These are phyloP conservation scores for Botrytis aclada DNA, from an alignment of 2,329 filamentous ascomycete species.

Conservation along the genomic window DNA sequence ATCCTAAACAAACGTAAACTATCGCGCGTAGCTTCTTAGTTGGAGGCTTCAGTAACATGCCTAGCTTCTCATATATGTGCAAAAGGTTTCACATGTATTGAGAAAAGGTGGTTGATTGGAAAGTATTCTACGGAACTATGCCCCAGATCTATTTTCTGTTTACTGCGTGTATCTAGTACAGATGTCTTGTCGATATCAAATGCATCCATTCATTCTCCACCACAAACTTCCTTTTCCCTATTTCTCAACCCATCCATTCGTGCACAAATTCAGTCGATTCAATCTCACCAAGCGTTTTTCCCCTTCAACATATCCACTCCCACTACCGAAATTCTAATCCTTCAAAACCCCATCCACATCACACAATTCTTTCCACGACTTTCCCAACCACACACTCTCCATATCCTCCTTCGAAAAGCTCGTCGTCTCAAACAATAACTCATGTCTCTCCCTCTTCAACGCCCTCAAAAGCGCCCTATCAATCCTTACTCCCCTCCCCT, in stretches of 20 bases:
- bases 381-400: background rate
- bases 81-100: background rate
- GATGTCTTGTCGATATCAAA: background rate
- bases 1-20: background rate
- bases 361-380: background rate
- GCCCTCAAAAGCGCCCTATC: background rate
- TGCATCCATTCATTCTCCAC: background rate
- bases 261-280: background rate
- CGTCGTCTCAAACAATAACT: background rate
- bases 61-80: background rate
- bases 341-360: background rate
- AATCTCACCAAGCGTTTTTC: background rate
- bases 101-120: background rate
- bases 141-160: background rate
- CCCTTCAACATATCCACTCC: background rate
- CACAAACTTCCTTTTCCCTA: background rate
- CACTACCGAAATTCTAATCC: background rate
- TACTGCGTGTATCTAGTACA: background rate
- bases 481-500: background rate
- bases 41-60: background rate
- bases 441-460: background rate
- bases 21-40: background rate
- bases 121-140: background rate
- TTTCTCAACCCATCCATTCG: background rate
- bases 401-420: accelerated